Evolutionary conservation across 176 grass and related monocot genomes (phyloP).

Genomic region (Dendrocalamus sinicus): DNA sequence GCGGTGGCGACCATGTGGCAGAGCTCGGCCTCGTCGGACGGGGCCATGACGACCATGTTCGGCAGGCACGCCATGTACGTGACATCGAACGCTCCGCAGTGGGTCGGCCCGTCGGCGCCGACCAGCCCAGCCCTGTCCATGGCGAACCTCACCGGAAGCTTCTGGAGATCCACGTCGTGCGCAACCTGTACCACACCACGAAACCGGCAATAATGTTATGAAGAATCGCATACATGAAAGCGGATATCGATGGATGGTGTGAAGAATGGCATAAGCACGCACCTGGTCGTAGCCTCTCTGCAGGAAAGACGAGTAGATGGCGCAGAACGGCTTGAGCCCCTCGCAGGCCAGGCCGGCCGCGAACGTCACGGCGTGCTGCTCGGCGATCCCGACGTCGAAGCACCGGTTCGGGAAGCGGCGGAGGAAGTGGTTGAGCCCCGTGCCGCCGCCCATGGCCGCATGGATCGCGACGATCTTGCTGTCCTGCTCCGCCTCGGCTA

Average conservation of each 20-base stretch:
- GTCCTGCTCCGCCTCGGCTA: constrained; percentile 91
- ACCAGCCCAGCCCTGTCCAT: constrained; percentile 95
- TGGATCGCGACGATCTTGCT: constrained; percentile 89
- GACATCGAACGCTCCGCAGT: constrained; percentile 91
- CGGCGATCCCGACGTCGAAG: constrained; percentile 97
- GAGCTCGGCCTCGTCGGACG: constrained; percentile 91
- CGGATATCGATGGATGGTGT: background rate
- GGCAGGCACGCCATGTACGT: constrained; percentile 97
- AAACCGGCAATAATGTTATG: background rate
- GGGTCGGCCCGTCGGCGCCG: constrained; percentile 91
- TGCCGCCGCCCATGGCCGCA: constrained; percentile 96
- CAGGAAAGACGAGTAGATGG: constrained; percentile 96
- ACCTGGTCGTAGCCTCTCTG: constrained; percentile 97
- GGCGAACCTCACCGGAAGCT: constrained; percentile 89
- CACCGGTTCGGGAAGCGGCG: constrained; percentile 89
- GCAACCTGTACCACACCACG: constrained; percentile 53
- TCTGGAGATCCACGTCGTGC: constrained; percentile 97
- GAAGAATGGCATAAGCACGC: background rate
- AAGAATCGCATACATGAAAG: background rate
- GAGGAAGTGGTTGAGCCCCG: constrained; percentile 93
- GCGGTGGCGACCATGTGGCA: constrained; percentile 98
- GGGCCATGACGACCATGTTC: constrained; percentile 98
- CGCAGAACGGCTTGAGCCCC: constrained; percentile 95
- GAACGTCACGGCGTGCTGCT: constrained; percentile 98
- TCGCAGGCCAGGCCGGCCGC: constrained; percentile 92